Percentiles rank a stretch among this genome's conserved stretches.
These are phyloP conservation scores for Ricinus communis DNA, from an alignment of 345 rosid genomes.

Conservation along the genomic window DNA sequence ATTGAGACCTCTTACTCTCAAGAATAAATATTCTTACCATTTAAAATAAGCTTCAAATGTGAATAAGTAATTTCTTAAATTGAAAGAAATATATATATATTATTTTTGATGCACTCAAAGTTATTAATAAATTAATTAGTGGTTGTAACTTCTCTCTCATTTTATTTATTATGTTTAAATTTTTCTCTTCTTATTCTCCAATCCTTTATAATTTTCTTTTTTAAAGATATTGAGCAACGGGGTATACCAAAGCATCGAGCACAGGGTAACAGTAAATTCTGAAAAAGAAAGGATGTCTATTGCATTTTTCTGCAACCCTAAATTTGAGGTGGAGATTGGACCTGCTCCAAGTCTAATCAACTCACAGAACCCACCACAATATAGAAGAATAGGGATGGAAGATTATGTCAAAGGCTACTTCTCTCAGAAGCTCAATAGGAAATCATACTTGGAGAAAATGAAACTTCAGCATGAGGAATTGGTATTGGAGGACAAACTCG, in stretches of 20 bases:
- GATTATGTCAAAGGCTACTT: slow-evolving; percentile 20
- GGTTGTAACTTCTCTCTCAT: no score
- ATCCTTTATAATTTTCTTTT: neutral
- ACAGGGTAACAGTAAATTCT: slow-evolving; percentile 24
- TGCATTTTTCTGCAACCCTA: slow-evolving; percentile 30
- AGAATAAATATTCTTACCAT: no score
- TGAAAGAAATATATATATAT: no score
- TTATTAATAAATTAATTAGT: no score
- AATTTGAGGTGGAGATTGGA: slow-evolving; percentile 28
- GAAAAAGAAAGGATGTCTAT: slow-evolving; percentile 25
- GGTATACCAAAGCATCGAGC: slow-evolving; percentile 34
- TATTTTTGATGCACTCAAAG: no score
- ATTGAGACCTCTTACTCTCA: no score
- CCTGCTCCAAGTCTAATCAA: slow-evolving; percentile 22
- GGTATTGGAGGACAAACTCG: no score
- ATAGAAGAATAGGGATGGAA: slow-evolving; percentile 15
- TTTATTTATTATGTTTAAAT: no score
- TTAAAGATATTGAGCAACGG: slow-evolving; percentile 38
- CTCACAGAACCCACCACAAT: slow-evolving; percentile 28
- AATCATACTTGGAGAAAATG: slow-evolving; percentile 22
- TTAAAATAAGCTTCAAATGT: no score
- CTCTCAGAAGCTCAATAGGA: slow-evolving; percentile 19
- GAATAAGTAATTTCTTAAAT: no score
- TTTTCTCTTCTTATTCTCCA: no score
- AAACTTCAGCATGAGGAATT: no score